Conservation (phyloP, 2,329 filamentous ascomycete species). For the Alternaria angustiovoidea region DNA sequence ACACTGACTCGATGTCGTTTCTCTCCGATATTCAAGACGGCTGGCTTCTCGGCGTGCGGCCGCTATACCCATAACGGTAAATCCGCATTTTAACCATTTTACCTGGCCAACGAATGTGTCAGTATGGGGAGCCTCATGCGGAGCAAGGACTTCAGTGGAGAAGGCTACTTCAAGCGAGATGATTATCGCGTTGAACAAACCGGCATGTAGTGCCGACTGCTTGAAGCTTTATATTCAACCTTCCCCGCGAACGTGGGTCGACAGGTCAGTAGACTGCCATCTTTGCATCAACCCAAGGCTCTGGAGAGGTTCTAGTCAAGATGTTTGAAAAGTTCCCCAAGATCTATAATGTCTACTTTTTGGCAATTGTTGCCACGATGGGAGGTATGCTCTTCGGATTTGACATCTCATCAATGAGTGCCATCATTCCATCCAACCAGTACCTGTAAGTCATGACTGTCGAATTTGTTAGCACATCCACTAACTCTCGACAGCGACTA, state of each 20-base stretch:
- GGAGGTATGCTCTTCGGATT: slow-evolving; percentile 80
- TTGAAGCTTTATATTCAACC: slow-evolving; percentile 18
- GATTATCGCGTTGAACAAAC: background rate
- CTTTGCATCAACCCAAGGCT: slow-evolving; percentile 9
- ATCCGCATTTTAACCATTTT: slow-evolving; percentile 13
- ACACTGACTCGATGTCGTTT: slow-evolving; percentile 7
- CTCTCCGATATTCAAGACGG: slow-evolving; percentile 12
- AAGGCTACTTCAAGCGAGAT: slow-evolving; percentile 1
- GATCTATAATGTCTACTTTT: slow-evolving; percentile 66
- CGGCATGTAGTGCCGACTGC: slow-evolving; percentile 1
- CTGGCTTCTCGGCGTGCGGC: slow-evolving; percentile 7
- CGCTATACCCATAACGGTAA: slow-evolving; percentile 9
- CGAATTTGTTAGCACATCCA: background rate
- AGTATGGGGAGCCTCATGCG: slow-evolving; percentile 8
- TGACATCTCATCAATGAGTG: slow-evolving; percentile 78
- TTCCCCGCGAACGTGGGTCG: slow-evolving; percentile 6
- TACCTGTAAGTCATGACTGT: slow-evolving; percentile 25
- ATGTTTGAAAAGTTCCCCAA: slow-evolving; percentile 55
- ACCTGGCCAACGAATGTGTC: slow-evolving; percentile 10
- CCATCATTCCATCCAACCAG: slow-evolving; percentile 36
- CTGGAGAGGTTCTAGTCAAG: slow-evolving; percentile 21
- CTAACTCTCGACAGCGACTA: slow-evolving; percentile 44
- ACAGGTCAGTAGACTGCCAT: slow-evolving; percentile 10
- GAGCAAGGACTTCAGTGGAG: slow-evolving; percentile 19
- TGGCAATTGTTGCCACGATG: slow-evolving; percentile 65